Conservation (phyloP, 257 asterid species). For the Ilex aquifolium region DNA sequence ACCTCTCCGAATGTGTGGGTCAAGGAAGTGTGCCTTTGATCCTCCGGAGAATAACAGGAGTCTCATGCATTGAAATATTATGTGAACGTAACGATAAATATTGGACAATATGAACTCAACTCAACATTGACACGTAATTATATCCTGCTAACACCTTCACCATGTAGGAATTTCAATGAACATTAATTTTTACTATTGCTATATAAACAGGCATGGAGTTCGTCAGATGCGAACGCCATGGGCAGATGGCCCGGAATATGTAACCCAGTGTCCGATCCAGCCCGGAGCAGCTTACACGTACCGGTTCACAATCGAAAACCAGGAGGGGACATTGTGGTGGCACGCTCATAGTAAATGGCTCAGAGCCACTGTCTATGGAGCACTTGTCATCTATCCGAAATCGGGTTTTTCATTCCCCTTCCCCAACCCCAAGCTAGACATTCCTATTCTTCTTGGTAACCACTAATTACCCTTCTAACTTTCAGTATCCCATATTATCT, state of each 20-base stretch:
- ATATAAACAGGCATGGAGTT: constrained; percentile 51
- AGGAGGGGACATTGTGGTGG: constrained; percentile 82
- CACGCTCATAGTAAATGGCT: constrained; percentile 75
- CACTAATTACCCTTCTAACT: no score
- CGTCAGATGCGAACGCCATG: constrained; percentile 69
- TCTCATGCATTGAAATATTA: no score
- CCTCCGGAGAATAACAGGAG: no score
- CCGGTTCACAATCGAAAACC: constrained; percentile 50
- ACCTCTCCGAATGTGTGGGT: no score
- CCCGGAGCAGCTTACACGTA: constrained; percentile 59
- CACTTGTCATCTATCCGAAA: constrained; percentile 52
- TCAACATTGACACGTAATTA: no score
- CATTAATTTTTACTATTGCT: no score
- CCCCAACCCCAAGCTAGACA: constrained; percentile 38
- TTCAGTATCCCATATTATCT: no score
- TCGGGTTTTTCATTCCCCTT: constrained; percentile 46
- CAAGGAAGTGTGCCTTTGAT: no score
- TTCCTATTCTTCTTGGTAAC: constrained; percentile 58
- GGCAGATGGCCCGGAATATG: constrained; percentile 77
- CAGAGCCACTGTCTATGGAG: constrained; percentile 72
- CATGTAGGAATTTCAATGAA: no score
- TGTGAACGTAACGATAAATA: no score
- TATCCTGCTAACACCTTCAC: no score
- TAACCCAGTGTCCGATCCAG: constrained; percentile 64
- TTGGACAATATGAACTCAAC: no score